Conservation (phyloP, 2,329 filamentous ascomycete genomes). For the Hymenoscyphus albidus region DNA sequence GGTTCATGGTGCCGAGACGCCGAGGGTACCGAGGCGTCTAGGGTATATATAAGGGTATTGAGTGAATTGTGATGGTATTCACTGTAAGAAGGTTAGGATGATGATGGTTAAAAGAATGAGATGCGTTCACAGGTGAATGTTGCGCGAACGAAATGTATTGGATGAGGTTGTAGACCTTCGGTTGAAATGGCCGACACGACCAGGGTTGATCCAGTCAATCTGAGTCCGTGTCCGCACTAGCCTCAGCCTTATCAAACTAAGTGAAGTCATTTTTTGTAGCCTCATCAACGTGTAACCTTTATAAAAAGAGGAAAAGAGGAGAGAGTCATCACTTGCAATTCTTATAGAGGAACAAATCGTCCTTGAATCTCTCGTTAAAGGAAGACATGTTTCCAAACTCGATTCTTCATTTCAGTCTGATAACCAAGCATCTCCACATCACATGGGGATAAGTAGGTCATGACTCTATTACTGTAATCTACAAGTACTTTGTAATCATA, state of each 20-base stretch:
- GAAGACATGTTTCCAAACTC: not conserved
- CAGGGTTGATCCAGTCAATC: not conserved
- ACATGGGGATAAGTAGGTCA: too few relatives aligned
- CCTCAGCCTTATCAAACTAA: not conserved
- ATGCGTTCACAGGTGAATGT: not conserved
- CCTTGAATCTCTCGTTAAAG: too few relatives aligned
- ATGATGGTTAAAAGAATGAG: not conserved
- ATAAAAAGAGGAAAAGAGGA: too few relatives aligned
- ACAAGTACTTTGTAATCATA: too few relatives aligned
- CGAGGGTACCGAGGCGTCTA: not conserved
- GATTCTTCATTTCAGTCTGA: too few relatives aligned
- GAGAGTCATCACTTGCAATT: too few relatives aligned
- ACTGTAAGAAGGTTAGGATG: not conserved
- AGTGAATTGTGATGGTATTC: not conserved
- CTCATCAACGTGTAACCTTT: not conserved
- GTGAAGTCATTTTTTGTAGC: not conserved
- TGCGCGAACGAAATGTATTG: not conserved
- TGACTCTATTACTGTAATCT: too few relatives aligned
- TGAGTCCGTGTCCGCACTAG: not conserved
- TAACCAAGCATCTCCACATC: too few relatives aligned
- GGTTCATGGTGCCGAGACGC: constrained; percentile 28
- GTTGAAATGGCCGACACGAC: not conserved
- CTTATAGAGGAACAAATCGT: too few relatives aligned
- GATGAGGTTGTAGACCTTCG: too few relatives aligned
- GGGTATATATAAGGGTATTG: not conserved